phyloP scores from a whole-genome alignment of 495 filamentous ascomycete species.

The Talaromyces liani region DNA sequence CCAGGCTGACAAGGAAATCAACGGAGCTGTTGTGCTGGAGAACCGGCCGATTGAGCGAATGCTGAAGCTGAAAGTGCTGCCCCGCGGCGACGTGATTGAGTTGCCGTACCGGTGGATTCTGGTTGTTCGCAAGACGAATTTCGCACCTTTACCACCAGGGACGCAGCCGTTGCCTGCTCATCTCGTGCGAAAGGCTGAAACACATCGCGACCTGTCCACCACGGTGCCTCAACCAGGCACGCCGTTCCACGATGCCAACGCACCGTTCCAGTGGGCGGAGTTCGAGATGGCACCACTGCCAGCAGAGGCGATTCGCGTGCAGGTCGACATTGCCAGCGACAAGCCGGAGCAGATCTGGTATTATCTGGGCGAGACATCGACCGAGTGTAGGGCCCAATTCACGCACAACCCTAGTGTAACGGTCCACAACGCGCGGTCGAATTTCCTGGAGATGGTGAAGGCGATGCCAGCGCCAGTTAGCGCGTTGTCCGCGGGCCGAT shows the following conservation, averaged over 20 bases:
- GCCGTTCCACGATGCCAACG: conserved; percentile 49
- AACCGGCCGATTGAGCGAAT: conserved; percentile 61
- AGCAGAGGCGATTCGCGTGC: conserved; percentile 44
- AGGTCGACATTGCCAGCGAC: conserved; percentile 49
- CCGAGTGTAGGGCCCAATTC: conserved; percentile 87
- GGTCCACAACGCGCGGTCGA: conserved; percentile 50
- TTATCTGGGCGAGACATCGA: conserved; percentile 81
- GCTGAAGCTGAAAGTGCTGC: conserved; percentile 75
- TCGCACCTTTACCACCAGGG: conserved; percentile 40
- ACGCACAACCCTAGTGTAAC: conserved; percentile 66
- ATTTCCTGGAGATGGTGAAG: conserved; percentile 51
- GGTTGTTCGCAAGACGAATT: conserved; percentile 45
- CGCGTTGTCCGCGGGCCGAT: conserved; percentile 3
- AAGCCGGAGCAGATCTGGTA: conserved; percentile 76
- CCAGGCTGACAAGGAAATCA: conserved; percentile 83
- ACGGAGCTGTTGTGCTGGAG: conserved; percentile 82
- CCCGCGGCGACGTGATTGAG: conserved; percentile 53
- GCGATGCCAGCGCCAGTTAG: conserved; percentile 27
- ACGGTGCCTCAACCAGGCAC: conserved; percentile 48
- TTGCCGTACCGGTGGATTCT: conserved; percentile 50
- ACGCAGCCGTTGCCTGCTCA: conserved; percentile 55
- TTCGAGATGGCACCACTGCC: conserved; percentile 55
- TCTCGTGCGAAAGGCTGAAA: conserved; percentile 41
- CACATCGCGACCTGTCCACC: conserved; percentile 39
- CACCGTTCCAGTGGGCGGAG: conserved; percentile 69